Conservation (phyloP, 2,329 filamentous ascomycete species). For the Trichoderma cornu-damae region DNA sequence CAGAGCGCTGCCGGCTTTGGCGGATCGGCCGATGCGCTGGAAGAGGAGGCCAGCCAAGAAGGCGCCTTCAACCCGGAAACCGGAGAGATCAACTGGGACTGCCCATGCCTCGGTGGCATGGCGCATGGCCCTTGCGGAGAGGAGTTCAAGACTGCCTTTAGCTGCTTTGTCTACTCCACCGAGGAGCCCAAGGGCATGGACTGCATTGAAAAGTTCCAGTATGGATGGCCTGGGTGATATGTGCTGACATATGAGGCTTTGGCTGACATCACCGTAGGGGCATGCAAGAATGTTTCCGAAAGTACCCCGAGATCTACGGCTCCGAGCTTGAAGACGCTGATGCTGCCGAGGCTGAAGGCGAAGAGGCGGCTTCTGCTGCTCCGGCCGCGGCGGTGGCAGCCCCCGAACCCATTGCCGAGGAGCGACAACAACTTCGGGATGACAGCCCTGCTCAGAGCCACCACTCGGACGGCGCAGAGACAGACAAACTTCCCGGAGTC, state of each 20-base stretch:
- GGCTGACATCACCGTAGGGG: slow-evolving; percentile 50
- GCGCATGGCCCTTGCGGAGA: slow-evolving; percentile 92
- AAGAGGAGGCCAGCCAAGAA: slow-evolving; percentile 78
- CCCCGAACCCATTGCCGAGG: slow-evolving; percentile 2
- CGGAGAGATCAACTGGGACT: slow-evolving; percentile 99
- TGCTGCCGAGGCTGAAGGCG: slow-evolving; percentile 24
- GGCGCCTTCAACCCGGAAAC: slow-evolving; percentile 98
- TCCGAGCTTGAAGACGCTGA: slow-evolving; percentile 62
- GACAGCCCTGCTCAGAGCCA: neutral
- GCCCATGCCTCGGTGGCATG: slow-evolving; percentile 95
- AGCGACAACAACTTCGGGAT: slow-evolving; percentile 17
- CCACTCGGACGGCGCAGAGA: slow-evolving; percentile 18
- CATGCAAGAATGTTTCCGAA: slow-evolving; percentile 96
- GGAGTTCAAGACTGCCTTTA: slow-evolving; percentile 92
- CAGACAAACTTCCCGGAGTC: slow-evolving; percentile 14
- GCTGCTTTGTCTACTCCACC: slow-evolving; percentile 93
- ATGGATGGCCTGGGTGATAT: slow-evolving; percentile 32
- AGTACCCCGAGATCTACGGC: slow-evolving; percentile 89
- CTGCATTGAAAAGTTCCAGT: slow-evolving; percentile 98
- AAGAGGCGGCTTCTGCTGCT: slow-evolving; percentile 19
- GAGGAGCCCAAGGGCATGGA: slow-evolving; percentile 98
- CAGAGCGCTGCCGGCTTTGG: slow-evolving; percentile 25
- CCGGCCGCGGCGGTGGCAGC: neutral
- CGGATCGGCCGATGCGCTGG: slow-evolving; percentile 50
- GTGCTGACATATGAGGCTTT: neutral